These are phyloP conservation scores for Cryptosporidium canis DNA, from an alignment of 169 alveolate species.

Conservation along the genomic window DNA sequence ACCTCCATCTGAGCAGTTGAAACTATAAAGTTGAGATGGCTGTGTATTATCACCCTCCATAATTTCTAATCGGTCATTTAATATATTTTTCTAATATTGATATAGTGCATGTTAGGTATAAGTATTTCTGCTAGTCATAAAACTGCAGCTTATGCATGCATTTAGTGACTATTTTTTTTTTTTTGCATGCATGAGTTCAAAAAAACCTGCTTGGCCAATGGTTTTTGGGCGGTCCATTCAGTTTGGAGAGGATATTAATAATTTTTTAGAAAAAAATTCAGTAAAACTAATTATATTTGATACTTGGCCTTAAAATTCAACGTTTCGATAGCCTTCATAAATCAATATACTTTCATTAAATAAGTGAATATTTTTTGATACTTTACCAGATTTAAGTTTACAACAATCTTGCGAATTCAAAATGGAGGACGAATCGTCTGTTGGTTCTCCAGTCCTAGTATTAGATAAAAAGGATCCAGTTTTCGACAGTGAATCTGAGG, in stretches of 20 bases:
- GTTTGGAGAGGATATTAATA: neutral
- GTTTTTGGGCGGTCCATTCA: conserved; percentile 38
- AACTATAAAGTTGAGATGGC: neutral
- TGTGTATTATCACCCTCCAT: neutral
- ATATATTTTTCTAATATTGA: neutral
- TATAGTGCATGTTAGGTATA: neutral
- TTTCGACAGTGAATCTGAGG: conserved; percentile 69
- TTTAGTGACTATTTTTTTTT: conserved; percentile 3
- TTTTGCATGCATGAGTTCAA: conserved; percentile 47
- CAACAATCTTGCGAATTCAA: neutral
- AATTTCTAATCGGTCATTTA: neutral
- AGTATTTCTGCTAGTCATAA: neutral
- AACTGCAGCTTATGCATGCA: conserved; percentile 17
- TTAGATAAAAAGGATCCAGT: conserved; percentile 70
- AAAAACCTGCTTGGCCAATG: neutral
- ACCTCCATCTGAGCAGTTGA: conserved; percentile 49
- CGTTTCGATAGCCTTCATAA: neutral
- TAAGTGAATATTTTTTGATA: neutral
- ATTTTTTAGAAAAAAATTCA: neutral
- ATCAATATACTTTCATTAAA: neutral
- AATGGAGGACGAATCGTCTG: conserved; percentile 49
- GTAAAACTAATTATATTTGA: neutral
- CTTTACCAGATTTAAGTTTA: neutral
- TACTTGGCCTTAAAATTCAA: neutral
- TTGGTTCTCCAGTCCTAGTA: conserved; percentile 14